phyloP scores from a whole-genome alignment of 805 yeast species.

The Candida namnaoensis region DNA sequence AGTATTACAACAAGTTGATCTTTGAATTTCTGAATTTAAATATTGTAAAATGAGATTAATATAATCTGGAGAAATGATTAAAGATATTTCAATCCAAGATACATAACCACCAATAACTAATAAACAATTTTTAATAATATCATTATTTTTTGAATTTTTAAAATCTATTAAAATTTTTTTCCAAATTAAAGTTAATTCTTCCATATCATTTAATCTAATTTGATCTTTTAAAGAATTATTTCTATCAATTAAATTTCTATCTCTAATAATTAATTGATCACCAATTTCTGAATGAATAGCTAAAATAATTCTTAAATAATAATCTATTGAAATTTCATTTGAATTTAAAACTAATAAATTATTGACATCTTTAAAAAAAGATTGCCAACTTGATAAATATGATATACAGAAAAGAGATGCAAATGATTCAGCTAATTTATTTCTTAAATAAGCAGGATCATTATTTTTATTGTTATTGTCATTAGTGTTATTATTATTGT shows the following conservation, averaged over 20 bases:
- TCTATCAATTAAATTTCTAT: conserved; percentile 51
- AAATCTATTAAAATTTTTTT: conserved; percentile 38
- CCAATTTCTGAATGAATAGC: conserved; percentile 89
- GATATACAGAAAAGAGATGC: conserved; percentile 41
- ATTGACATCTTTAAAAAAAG: conserved; percentile 41
- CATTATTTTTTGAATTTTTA: conserved; percentile 22
- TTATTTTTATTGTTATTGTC: neutral
- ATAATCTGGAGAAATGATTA: conserved; percentile 33
- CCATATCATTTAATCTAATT: conserved; percentile 73
- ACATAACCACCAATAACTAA: conserved; percentile 76
- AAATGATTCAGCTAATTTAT: conserved; percentile 49
- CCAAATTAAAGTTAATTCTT: conserved; percentile 59
- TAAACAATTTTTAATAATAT: conserved; percentile 49
- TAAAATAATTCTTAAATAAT: conserved; percentile 63
- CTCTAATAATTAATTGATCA: conserved; percentile 75
- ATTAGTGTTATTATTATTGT: neutral
- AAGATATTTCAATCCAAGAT: conserved; percentile 83
- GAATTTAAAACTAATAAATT: conserved; percentile 20
- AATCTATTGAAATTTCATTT: conserved; percentile 36
- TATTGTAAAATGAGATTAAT: conserved; percentile 6
- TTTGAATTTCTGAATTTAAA: conserved; percentile 6
- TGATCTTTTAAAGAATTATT: conserved; percentile 73
- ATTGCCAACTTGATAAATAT: conserved; percentile 40
- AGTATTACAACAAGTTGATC: conserved; percentile 26
- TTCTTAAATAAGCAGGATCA: conserved; percentile 38